These are phyloP conservation scores for Aureobasidium uvarum DNA, from an alignment of 2,329 filamentous ascomycete species.

Conservation along the genomic window DNA sequence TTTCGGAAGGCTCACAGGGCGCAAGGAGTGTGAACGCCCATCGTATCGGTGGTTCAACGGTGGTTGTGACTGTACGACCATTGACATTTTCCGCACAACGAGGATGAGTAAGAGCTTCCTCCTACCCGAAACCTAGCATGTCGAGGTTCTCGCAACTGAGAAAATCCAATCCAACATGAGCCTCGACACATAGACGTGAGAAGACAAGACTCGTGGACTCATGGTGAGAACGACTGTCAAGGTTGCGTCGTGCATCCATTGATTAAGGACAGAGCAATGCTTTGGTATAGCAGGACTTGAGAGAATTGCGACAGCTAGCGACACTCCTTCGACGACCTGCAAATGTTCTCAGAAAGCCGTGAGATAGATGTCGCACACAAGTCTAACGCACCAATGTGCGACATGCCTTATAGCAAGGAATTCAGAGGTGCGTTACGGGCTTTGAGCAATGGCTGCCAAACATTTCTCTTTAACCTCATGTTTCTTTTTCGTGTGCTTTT, in stretches of 20 bases:
- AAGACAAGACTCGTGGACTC: not conserved
- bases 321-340: not conserved
- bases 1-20: constrained; percentile 5
- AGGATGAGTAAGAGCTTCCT: not conserved
- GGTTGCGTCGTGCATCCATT: no score
- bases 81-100: not conserved
- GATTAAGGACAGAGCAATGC: not conserved
- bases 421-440: not conserved
- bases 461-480: not conserved
- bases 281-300: not conserved
- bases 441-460: not conserved
- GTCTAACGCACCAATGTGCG: not conserved
- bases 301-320: not conserved
- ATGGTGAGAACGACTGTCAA: no score
- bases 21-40: not conserved
- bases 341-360: not conserved
- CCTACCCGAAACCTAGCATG: constrained; percentile 1
- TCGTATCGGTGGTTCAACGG: not conserved
- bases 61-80: not conserved
- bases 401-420: not conserved
- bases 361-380: not conserved
- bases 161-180: not conserved
- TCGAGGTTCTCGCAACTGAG: no score
- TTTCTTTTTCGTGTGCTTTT: not conserved
- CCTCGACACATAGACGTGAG: not conserved